Conservation (phyloP, 2,329 filamentous ascomycete species). For the Xylariaceae sp. region DNA sequence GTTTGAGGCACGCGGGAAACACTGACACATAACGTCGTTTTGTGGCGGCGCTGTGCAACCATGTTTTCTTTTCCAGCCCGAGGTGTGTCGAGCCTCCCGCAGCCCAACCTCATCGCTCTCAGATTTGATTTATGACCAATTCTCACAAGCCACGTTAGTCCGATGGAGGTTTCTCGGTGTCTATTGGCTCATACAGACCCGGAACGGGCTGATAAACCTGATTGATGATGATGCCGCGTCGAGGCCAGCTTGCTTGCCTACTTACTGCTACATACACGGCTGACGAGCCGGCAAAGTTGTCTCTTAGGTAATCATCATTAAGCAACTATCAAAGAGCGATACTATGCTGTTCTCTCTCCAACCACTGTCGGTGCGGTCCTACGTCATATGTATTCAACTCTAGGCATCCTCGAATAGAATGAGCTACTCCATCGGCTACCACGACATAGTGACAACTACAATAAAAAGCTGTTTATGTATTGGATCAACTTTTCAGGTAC, state of each 20-base stretch:
- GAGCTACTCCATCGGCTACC: background rate
- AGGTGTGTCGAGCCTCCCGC: slow-evolving; percentile 16
- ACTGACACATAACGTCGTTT: slow-evolving; percentile 17
- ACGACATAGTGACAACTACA: background rate
- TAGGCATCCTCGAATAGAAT: background rate
- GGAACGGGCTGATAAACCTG: slow-evolving; percentile 3
- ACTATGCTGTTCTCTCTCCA: background rate
- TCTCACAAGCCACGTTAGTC: background rate
- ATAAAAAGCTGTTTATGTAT: background rate
- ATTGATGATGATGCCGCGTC: slow-evolving; percentile 11
- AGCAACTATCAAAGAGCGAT: background rate
- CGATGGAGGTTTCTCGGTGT: background rate
- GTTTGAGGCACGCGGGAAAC: slow-evolving; percentile 22
- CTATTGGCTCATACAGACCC: slow-evolving; percentile 2
- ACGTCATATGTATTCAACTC: background rate
- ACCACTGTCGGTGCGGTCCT: background rate
- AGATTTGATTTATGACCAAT: slow-evolving; percentile 16
- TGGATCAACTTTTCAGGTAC: background rate
- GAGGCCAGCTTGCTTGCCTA: slow-evolving; percentile 7
- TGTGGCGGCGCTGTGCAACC: slow-evolving; percentile 19
- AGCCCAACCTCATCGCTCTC: slow-evolving; percentile 9
- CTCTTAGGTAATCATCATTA: background rate
- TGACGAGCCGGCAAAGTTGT: background rate
- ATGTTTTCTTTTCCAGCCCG: slow-evolving; percentile 7
- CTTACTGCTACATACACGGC: slow-evolving; percentile 3